Evolutionary conservation across 768 basidiomycete genomes (phyloP), one percentile per base, ranked within the genome.

Genomic region (Leccinum obscurum): DNA sequence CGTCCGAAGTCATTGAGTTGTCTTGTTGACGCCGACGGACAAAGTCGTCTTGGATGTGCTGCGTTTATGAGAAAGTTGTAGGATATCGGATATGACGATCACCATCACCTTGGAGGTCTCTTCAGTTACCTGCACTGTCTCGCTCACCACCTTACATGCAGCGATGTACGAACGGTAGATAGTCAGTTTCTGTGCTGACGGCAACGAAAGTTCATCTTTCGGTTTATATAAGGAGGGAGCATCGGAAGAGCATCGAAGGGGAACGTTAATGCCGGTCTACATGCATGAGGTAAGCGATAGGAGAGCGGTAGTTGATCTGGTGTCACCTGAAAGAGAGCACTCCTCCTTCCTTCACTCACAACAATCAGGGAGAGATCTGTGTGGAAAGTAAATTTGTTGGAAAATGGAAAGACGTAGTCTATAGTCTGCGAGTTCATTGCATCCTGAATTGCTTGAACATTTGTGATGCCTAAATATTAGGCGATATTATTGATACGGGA

Each of bases 1-100:
- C 84, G 22, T 92, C 85, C 1, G 85, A 75, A 24, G 83, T 79
- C 20, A 77, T 69, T 13, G 70, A 72, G 14, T 66, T 69, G 56
- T 78, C 68, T 49, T 72, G 68, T 68, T 78, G 77, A 53, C 81
- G 72, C 54, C 75, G 73, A 58, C 65, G 69, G 28, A 83, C 88
- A 67, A 93, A 93, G 58, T 92, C 89, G 6, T 87, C 81, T 78
- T 92, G 88, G 37, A 93, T 88, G 64, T 86, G 77, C 91, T 93
- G 37, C 39, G 39, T 17, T 14, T n/a, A 52, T 50, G 44, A 60
- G 24, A 34, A 60, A 20, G 3, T 41, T 39, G 30, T 6, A 14
- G 15, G 17, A 24, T 49, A 32, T 37, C 15, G 52, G 32, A 28
- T 15, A 41, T 50, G 30, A 34, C 26, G 44, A 22, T 14, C 20